phyloP scores from a whole-genome alignment of 2,329 filamentous ascomycete species.

The Talaromyces sp. region DNA sequence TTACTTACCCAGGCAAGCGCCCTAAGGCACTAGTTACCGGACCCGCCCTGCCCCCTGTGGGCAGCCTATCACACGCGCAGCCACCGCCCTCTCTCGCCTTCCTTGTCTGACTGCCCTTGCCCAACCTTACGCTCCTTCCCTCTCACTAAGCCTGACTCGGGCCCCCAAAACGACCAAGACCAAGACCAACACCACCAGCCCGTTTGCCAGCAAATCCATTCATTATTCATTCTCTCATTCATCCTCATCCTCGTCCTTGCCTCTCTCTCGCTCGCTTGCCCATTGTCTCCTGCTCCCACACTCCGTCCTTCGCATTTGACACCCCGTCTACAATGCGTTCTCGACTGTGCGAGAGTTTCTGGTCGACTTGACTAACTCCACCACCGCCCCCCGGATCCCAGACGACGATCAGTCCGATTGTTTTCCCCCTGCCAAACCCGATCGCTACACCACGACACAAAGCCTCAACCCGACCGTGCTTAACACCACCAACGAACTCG shows the following conservation, averaged over 20 bases:
- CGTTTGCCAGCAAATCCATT: slow-evolving; percentile 4
- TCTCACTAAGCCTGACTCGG: slow-evolving; percentile 16
- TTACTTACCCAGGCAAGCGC: slow-evolving; percentile 5
- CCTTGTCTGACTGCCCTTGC: slow-evolving; percentile 10
- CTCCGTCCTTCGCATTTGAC: neutral
- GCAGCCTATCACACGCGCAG: slow-evolving; percentile 13
- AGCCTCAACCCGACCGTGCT: slow-evolving; percentile 21
- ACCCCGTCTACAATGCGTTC: slow-evolving; percentile 28
- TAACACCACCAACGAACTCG: neutral
- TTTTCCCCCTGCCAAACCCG: slow-evolving; percentile 9
- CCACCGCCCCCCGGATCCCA: slow-evolving; percentile 9
- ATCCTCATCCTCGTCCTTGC: slow-evolving; percentile 1
- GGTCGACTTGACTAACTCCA: slow-evolving; percentile 10
- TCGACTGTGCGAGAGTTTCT: slow-evolving; percentile 10
- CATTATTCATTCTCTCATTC: neutral
- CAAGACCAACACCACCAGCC: neutral
- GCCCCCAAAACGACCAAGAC: slow-evolving; percentile 12
- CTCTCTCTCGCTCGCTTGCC: slow-evolving; percentile 19
- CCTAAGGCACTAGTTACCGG: slow-evolving; percentile 8
- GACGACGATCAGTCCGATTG: slow-evolving; percentile 13
- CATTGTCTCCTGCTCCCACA: slow-evolving; percentile 9
- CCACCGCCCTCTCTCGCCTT: neutral
- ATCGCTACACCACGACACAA: slow-evolving; percentile 17
- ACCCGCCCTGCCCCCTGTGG: slow-evolving; percentile 4
- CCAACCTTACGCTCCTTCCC: slow-evolving; percentile 6